These are phyloP conservation scores for Naegleria lovaniensis DNA, from an alignment of 208 protist species.

Conservation along the genomic window DNA sequence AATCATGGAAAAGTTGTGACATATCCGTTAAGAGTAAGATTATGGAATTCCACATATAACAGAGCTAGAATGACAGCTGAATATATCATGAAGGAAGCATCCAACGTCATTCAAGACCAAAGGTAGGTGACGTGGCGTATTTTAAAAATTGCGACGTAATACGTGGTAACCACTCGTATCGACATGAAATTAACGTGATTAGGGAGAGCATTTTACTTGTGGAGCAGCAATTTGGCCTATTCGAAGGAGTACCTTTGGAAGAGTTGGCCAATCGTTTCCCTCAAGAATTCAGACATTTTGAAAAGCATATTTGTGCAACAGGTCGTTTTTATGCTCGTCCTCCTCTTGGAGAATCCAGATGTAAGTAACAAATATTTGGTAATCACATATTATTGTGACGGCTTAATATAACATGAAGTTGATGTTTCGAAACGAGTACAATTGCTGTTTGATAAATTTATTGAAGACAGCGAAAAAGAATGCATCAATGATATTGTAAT, in stretches of 20 bases:
- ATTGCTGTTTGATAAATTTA: background rate
- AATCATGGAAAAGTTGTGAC: background rate
- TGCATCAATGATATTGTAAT: background rate
- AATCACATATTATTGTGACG: too few species aligned
- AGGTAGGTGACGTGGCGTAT: too few species aligned
- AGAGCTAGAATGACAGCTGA: background rate
- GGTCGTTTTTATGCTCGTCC: constrained; percentile 5
- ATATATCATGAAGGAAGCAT: background rate
- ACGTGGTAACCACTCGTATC: too few species aligned
- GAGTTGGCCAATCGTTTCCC: background rate
- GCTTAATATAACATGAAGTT: background rate
- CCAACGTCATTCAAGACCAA: background rate
- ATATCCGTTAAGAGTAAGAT: background rate
- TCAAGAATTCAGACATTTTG: background rate
- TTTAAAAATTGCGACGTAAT: too few species aligned
- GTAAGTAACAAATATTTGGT: background rate
- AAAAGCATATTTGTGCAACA: background rate
- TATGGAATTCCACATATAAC: background rate
- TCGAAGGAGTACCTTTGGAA: constrained; percentile 3
- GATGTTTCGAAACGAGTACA: background rate
- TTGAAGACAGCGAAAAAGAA: background rate
- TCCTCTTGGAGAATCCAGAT: constrained; percentile 15
- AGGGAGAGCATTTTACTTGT: background rate
- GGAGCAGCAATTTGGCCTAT: constrained; percentile 27
- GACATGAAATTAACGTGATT: too few species aligned